Evolutionary conservation across 2,329 filamentous ascomycete genomes (phyloP).

Genomic region (Fusarium devonianum): DNA sequence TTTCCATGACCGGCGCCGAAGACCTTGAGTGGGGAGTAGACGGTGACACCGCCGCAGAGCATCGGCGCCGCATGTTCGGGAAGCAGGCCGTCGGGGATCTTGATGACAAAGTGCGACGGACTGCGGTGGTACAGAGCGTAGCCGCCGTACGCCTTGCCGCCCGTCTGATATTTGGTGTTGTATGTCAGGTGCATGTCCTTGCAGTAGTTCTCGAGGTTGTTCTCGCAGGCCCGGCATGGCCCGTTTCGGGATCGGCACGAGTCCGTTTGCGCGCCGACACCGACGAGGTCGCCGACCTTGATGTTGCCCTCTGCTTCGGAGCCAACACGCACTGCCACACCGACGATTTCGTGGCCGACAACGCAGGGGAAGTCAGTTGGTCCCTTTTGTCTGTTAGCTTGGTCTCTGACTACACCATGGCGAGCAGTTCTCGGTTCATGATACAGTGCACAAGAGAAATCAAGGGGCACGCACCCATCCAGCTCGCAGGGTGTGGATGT

Average conservation of each 20-base stretch:
- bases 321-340: constrained; percentile 63
- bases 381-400: constrained; percentile 14
- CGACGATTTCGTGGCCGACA: constrained; percentile 73
- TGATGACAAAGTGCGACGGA: constrained; percentile 55
- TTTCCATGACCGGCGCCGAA: constrained; percentile 58
- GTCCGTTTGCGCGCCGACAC: constrained; percentile 72
- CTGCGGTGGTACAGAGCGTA: constrained; percentile 52
- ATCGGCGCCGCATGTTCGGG: constrained; percentile 73
- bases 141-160: constrained; percentile 69
- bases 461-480: constrained; percentile 51
- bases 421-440: neutral
- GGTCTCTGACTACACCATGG: neutral
- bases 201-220: constrained; percentile 74
- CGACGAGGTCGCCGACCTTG: constrained; percentile 69
- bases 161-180: constrained; percentile 63
- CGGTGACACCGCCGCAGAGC: constrained; percentile 83
- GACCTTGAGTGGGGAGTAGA: constrained; percentile 74
- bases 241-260: constrained; percentile 68
- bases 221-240: constrained; percentile 57
- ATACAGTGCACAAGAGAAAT: too few species aligned
- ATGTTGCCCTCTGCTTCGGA: constrained; percentile 54
- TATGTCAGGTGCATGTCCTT: constrained; percentile 67
- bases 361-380: constrained; percentile 51
- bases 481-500: constrained; percentile 65
- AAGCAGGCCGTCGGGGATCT: constrained; percentile 74